These are phyloP conservation scores for Leccinum solheimii DNA, from an alignment of 1,284 basidiomycete genomes.

Conservation along the genomic window DNA sequence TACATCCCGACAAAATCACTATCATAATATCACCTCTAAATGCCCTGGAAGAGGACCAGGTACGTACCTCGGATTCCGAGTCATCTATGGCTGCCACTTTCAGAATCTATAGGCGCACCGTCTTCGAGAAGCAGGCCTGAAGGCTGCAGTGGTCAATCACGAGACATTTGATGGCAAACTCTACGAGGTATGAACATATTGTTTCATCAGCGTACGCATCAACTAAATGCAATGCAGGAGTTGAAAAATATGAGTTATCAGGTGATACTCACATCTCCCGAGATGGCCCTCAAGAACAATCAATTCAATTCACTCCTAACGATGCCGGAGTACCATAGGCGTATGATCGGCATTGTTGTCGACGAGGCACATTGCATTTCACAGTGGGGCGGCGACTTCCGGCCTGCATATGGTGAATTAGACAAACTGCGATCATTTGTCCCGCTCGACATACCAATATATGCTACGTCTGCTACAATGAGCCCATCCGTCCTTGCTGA, in stretches of 20 bases:
- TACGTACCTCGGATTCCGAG: not conserved
- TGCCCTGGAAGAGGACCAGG: not conserved
- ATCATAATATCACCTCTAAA: not conserved
- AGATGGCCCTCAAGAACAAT: conserved; percentile 13
- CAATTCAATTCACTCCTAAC: conserved; percentile 24
- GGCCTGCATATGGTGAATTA: no score
- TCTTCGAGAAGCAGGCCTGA: not conserved
- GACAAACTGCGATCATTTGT: no score
- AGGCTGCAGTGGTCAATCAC: not conserved
- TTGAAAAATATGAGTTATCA: not conserved
- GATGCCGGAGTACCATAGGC: no score
- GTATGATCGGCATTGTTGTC: no score
- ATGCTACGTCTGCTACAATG: no score
- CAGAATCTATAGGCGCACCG: not conserved
- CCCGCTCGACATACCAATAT: no score
- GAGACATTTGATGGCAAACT: not conserved
- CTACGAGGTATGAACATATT: not conserved
- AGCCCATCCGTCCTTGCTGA: no score
- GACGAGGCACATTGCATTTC: no score
- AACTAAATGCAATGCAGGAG: not conserved
- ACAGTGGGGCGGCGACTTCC: no score
- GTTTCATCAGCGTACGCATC: not conserved
- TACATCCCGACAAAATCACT: not conserved
- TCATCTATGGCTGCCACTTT: not conserved
- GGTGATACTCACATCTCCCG: not conserved